A percentile compares a stretch with the other conserved stretches of the same genome.
Evolutionary conservation across 2,329 filamentous ascomycete genomes (phyloP).

Genomic region (Colletotrichum sojae): DNA sequence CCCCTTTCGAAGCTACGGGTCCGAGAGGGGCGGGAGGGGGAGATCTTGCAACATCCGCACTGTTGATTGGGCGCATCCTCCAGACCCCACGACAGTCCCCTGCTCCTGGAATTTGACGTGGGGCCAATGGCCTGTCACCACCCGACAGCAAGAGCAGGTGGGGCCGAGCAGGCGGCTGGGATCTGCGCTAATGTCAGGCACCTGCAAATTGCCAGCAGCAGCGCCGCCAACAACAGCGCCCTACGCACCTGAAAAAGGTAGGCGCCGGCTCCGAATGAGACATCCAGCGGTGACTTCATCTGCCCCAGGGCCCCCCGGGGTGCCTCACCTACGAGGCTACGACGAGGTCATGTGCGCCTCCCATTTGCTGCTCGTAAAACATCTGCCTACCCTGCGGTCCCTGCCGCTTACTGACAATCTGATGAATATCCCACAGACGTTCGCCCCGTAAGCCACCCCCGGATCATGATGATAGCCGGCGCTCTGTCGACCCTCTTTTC

Average conservation of each 20-base stretch:
- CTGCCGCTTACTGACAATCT: background rate
- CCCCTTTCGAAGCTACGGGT: constrained; percentile 23
- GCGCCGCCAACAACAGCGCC: constrained; percentile 2
- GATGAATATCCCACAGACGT: constrained; percentile 8
- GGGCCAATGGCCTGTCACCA: constrained; percentile 22
- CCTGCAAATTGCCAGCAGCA: constrained; percentile 3
- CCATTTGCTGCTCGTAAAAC: background rate
- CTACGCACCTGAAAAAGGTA: background rate
- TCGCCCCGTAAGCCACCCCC: constrained; percentile 14
- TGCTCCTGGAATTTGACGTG: background rate
- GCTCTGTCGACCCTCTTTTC: constrained; percentile 18
- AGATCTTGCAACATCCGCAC: background rate
- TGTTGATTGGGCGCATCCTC: background rate
- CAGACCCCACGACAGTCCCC: background rate
- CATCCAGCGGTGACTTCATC: constrained; percentile 22
- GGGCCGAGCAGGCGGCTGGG: constrained; percentile 28
- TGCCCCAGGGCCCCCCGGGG: constrained; percentile 5
- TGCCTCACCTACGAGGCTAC: too few relatives aligned
- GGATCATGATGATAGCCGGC: constrained; percentile 4
- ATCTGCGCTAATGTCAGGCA: constrained; percentile 39
- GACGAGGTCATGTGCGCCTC: background rate
- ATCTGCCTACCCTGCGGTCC: background rate
- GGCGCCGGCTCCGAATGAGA: constrained; percentile 30
- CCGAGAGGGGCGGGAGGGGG: constrained; percentile 8
- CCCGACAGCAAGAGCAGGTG: constrained; percentile 20